These are phyloP conservation scores for Cutaneotrichosporon sp. DNA, from an alignment of 1,284 basidiomycete genomes.

Conservation along the genomic window DNA sequence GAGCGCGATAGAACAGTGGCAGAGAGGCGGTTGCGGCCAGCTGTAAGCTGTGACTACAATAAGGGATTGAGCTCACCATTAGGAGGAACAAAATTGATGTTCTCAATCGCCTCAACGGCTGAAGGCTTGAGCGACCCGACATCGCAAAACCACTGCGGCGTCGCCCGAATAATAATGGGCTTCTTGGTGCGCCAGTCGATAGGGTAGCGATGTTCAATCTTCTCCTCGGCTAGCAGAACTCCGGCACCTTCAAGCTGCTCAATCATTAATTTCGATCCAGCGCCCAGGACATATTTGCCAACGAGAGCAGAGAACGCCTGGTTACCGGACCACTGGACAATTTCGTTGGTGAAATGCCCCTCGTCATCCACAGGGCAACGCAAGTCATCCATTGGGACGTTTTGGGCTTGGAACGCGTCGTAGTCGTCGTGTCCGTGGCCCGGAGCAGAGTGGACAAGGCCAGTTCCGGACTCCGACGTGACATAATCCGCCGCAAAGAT, in stretches of 20 bases:
- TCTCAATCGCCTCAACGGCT: conserved; percentile 69
- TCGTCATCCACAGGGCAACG: conserved; percentile 76
- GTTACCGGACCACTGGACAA: conserved; percentile 61
- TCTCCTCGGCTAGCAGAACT: conserved; percentile 66
- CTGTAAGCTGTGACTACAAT: background rate
- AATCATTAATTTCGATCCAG: conserved; percentile 68
- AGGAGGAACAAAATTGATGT: conserved; percentile 75
- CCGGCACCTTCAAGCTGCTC: conserved; percentile 62
- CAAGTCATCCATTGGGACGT: conserved; percentile 46
- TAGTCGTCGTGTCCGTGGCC: conserved; percentile 96
- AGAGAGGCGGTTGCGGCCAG: conserved; percentile 80
- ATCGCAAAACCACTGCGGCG: conserved; percentile 97
- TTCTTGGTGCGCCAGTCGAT: conserved; percentile 96
- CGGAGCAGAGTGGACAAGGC: conserved; percentile 92
- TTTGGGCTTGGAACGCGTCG: conserved; percentile 60
- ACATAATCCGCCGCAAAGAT: conserved; percentile 66
- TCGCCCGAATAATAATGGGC: conserved; percentile 90
- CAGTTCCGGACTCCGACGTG: conserved; percentile 85
- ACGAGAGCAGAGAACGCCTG: conserved; percentile 45
- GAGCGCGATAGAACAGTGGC: conserved; percentile 82
- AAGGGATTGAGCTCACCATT: conserved; percentile 60
- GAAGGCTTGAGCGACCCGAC: conserved; percentile 76
- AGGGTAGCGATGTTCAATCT: conserved; percentile 84
- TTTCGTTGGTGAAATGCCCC: conserved; percentile 68
- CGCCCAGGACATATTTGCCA: conserved; percentile 70